Evolutionary conservation across 805 yeast species (phyloP).

Genomic region (Starmerella stigmatis): DNA sequence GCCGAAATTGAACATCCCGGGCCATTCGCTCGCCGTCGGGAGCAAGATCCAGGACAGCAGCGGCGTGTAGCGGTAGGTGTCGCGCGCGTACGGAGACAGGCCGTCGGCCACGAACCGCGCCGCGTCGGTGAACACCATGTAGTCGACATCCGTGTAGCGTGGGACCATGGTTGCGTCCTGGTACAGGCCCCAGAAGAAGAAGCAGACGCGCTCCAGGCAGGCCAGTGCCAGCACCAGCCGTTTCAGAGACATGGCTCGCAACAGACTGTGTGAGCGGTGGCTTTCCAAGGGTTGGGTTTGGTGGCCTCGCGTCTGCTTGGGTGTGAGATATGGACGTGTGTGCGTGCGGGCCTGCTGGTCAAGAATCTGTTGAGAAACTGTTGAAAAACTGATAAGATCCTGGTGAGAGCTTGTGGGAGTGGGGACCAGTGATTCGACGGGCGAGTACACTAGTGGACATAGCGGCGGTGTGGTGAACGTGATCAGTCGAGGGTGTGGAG

Average conservation of each 20-base stretch:
- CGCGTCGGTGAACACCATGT: constrained; percentile 89
- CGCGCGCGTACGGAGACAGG: constrained; percentile 67
- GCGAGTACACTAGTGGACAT: no score
- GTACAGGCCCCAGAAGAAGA: constrained; percentile 69
- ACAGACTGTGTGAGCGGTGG: background rate
- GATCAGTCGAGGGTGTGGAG: no score
- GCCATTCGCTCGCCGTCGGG: constrained; percentile 43
- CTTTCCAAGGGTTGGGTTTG: background rate
- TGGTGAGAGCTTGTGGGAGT: no score
- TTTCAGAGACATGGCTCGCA: background rate
- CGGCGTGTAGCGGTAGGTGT: constrained; percentile 91
- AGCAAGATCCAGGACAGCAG: constrained; percentile 69
- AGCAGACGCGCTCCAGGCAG: constrained; percentile 40
- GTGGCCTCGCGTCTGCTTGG: no score
- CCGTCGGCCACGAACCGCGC: constrained; percentile 55
- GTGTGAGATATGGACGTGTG: background rate
- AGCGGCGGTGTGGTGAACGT: no score
- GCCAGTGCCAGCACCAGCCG: constrained; percentile 26
- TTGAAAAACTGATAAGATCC: no score
- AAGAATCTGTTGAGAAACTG: no score
- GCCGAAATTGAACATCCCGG: constrained; percentile 50
- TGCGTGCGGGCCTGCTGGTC: background rate
- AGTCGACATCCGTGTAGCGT: constrained; percentile 89
- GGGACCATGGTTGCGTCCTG: constrained; percentile 75
- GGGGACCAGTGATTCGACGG: no score